These are phyloP conservation scores for Angomonas deanei DNA, from an alignment of 208 protist genomes.

Conservation along the genomic window DNA sequence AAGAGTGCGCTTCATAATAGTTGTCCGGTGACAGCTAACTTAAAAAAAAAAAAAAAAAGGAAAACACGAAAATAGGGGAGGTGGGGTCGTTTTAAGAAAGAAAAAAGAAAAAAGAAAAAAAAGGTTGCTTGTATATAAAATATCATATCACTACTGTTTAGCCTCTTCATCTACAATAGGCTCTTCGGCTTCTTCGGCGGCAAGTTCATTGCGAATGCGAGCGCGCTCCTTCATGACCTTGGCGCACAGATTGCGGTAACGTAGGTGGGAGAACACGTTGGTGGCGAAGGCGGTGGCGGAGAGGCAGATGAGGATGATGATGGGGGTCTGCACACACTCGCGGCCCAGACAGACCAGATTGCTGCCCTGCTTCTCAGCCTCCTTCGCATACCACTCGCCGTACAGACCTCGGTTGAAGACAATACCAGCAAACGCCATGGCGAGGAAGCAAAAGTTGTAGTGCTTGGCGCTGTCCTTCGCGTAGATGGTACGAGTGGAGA, in stretches of 20 bases:
- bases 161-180: no score
- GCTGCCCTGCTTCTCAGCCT: conserved; percentile 30
- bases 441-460: conserved; percentile 54
- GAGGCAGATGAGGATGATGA: conserved; percentile 38
- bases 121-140: no score
- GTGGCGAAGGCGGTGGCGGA: conserved; percentile 25
- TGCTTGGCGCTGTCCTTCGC: conserved; percentile 65
- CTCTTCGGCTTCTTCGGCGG: no score
- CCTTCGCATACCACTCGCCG: conserved; percentile 57
- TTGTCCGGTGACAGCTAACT: no score
- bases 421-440: conserved; percentile 23
- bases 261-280: conserved; percentile 22
- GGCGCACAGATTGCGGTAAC: conserved; percentile 16
- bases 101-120: no score
- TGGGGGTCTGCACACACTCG: conserved; percentile 38
- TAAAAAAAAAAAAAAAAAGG: conserved; percentile 7
- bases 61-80: not conserved
- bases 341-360: conserved; percentile 21
- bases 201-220: no score
- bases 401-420: conserved; percentile 63
- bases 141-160: no score
- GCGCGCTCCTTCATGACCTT: conserved; percentile 18
- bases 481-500: conserved; percentile 57
- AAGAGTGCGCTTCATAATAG: no score
- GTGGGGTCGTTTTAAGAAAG: not conserved